Evolutionary conservation across 2,329 filamentous ascomycete genomes (phyloP), one percentile per base, ranked within the genome.

Genomic region (Sporothrix dimorphospora): DNA sequence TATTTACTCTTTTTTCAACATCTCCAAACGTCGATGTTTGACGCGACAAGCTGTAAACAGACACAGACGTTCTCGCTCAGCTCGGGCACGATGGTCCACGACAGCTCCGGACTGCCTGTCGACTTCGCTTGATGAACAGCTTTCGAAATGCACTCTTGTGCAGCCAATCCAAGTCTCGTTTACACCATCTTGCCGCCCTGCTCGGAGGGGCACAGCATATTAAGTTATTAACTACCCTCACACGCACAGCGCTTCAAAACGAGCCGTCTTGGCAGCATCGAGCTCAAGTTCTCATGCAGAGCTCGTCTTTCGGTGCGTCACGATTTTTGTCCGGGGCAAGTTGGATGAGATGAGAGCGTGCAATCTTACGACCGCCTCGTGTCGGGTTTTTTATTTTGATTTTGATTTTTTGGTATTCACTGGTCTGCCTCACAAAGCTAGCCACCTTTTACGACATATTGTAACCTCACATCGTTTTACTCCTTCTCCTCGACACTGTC

Each of bases 401-500:
- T 63, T 40, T 21, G 16, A 1, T 40, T 12, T 14, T n/a, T n/a
- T n/a, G n/a, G n/a, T n/a, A n/a, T n/a, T n/a, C n/a, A n/a, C n/a
- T n/a, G n/a, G n/a, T n/a, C 14, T 19, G 5, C 14, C 45, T 47
- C 3, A 42, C 40, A 9, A 9, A 42, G 40, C 40, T 9, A 9
- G 40, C 40, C 24, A 27, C 5, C 34, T 16, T 40, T 9, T 34
- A n/a, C n/a, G n/a, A n/a, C n/a, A n/a, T n/a, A 3, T 68, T 27
- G 27, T 19, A 5, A 3, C 24, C 27, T 30, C n/a, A 9, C 19
- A 19, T 16, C 47, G 42, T 3, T 4, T 9, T 66, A 53, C 59
- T 65, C 55, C 21, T 49, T 47, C 38, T 55, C 45, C 14, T 67
- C 40, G 14, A 27, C 53, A 42, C 30, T 40, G 30, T 72, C 76